phyloP scores from a whole-genome alignment of 139 green algal genomes.

The Edaphochlamys debaryana region DNA sequence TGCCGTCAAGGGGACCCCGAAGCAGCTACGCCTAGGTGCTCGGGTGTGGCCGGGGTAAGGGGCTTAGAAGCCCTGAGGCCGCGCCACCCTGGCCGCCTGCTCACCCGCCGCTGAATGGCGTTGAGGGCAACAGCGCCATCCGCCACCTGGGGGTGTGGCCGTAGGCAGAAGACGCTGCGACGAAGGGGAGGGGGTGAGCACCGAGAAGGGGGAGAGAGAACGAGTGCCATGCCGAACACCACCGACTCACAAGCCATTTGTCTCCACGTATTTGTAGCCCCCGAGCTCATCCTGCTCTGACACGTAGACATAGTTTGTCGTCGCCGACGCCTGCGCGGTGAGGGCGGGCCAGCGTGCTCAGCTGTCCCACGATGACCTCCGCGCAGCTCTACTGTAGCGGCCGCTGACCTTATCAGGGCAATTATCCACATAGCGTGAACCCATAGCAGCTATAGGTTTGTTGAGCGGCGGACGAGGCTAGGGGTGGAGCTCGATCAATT shows the following conservation, averaged over 20 bases:
- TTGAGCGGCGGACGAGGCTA: too few relatives aligned
- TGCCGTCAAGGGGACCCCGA: too few relatives aligned
- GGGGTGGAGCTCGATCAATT: too few relatives aligned
- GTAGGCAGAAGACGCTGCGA: conserved; percentile 80
- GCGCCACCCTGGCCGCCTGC: neutral
- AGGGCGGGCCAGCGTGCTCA: neutral
- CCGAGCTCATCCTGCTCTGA: conserved; percentile 57
- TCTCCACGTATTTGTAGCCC: conserved; percentile 54
- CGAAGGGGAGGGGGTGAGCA: neutral
- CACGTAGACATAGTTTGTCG: conserved; percentile 83
- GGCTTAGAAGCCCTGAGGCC: neutral
- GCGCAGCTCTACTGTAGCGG: neutral
- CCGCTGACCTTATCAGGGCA: conserved; percentile 58
- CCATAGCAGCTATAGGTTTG: conserved; percentile 10
- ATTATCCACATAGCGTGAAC: conserved; percentile 53
- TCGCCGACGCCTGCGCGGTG: conserved; percentile 53
- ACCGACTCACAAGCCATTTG: conserved; percentile 66
- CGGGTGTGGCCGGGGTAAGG: too few relatives aligned
- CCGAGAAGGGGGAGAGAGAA: neutral
- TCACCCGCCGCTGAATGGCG: conserved; percentile 81
- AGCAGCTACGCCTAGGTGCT: neutral
- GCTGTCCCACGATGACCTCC: too few relatives aligned
- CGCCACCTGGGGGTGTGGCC: conserved; percentile 60
- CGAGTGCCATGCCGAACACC: neutral
- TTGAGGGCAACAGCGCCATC: conserved; percentile 85